These are phyloP conservation scores for Cladophialophora exuberans DNA, from an alignment of 2,329 filamentous ascomycete species.

Conservation along the genomic window DNA sequence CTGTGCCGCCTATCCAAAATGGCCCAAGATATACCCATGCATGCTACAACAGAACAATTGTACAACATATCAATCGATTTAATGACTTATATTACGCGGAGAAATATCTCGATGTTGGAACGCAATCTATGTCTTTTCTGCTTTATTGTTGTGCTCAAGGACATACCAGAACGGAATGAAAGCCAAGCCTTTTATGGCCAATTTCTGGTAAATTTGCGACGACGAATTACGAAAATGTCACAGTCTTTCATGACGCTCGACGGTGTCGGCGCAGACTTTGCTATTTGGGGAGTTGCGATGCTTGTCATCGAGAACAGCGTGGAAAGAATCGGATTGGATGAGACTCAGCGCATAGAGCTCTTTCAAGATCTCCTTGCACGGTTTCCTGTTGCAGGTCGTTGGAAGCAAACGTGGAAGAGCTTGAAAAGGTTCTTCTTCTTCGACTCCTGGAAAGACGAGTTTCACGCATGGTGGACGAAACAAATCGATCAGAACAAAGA, in stretches of 20 bases:
- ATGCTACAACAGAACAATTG: slow-evolving; percentile 4
- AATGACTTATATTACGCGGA: neutral
- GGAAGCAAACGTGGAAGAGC: neutral
- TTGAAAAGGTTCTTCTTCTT: slow-evolving; percentile 4
- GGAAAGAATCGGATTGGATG: slow-evolving; percentile 1
- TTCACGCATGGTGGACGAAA: slow-evolving; percentile 5
- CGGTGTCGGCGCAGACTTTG: slow-evolving; percentile 1
- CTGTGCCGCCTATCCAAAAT: neutral
- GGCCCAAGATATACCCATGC: slow-evolving; percentile 1
- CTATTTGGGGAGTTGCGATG: slow-evolving; percentile 6
- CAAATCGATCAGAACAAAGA: neutral
- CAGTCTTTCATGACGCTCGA: neutral
- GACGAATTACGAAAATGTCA: neutral
- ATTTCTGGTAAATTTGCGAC: slow-evolving; percentile 1
- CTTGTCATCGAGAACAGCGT: neutral
- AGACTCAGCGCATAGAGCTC: neutral
- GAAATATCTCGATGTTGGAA: neutral
- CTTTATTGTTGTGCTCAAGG: neutral
- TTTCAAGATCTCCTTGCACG: neutral
- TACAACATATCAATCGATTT: slow-evolving; percentile 2
- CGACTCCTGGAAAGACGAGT: slow-evolving; percentile 3
- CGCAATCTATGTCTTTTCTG: slow-evolving; percentile 1
- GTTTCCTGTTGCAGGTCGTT: neutral
- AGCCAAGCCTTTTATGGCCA: slow-evolving; percentile 5
- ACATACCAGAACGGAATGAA: slow-evolving; percentile 1